Conservation (phyloP, 2,329 filamentous ascomycete genomes). For the Coleophoma cylindrospora region DNA sequence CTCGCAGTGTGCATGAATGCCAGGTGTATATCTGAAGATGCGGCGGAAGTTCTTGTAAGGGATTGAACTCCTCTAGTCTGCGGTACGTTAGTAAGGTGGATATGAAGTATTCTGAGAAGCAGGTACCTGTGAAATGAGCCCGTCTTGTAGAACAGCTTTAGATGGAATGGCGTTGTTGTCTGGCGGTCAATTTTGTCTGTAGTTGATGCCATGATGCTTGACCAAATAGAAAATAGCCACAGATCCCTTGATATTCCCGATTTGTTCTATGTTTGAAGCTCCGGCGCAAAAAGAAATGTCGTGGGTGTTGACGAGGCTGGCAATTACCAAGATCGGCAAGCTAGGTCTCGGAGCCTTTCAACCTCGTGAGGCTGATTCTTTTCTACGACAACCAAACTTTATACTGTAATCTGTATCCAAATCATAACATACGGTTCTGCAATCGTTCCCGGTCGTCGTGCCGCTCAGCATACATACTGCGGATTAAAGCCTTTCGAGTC, state of each 20-base stretch:
- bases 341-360: neutral
- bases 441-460: too few species aligned
- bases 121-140: slow-evolving; percentile 65
- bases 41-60: slow-evolving; percentile 49
- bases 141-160: slow-evolving; percentile 79
- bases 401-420: neutral
- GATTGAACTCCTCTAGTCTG: slow-evolving; percentile 66
- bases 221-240: neutral
- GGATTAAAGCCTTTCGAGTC: too few species aligned
- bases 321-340: neutral
- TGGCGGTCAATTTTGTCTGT: slow-evolving; percentile 56
- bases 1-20: slow-evolving; percentile 72
- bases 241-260: too few species aligned
- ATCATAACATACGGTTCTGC: neutral
- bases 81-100: slow-evolving; percentile 1
- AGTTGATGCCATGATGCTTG: slow-evolving; percentile 26
- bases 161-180: slow-evolving; percentile 72
- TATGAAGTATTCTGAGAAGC: slow-evolving; percentile 5
- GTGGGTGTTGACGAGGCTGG: neutral
- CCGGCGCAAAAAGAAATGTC: slow-evolving; percentile 10
- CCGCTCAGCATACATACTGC: neutral
- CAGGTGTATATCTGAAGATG: slow-evolving; percentile 83
- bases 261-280: neutral
- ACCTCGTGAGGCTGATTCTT: neutral
- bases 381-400: neutral